Evolutionary conservation across 805 yeast genomes (phyloP).

Genomic region (Starmerella powellii): DNA sequence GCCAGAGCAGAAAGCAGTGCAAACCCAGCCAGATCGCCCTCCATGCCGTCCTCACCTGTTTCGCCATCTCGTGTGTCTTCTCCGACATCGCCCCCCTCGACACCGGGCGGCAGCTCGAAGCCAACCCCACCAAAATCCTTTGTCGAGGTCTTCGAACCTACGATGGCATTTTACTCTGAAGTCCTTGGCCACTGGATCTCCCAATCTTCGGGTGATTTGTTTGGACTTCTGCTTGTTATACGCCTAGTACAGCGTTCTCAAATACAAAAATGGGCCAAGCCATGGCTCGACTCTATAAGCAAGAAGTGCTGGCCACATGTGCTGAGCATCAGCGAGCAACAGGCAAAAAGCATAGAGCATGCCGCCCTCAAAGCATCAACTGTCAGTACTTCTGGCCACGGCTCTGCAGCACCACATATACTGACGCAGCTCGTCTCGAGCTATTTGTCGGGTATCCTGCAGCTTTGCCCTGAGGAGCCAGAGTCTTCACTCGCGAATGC

Average conservation of each 20-base stretch:
- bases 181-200: slow-evolving; percentile 12
- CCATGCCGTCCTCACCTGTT: no score
- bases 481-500: slow-evolving; percentile 64
- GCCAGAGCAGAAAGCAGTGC: no score
- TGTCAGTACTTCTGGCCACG: neutral
- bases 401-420: slow-evolving; percentile 37
- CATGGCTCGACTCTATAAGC: slow-evolving; percentile 39
- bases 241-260: slow-evolving; percentile 61
- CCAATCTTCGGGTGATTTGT: slow-evolving; percentile 39
- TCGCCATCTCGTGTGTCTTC: no score
- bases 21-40: no score
- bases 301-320: slow-evolving; percentile 78
- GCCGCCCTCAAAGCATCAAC: slow-evolving; percentile 32
- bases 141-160: slow-evolving; percentile 9
- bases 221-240: slow-evolving; percentile 66
- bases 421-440: slow-evolving; percentile 72
- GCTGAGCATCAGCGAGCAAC: slow-evolving; percentile 60
- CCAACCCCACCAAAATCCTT: neutral
- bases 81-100: no score
- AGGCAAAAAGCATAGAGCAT: slow-evolving; percentile 59
- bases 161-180: slow-evolving; percentile 7
- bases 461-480: slow-evolving; percentile 34
- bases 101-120: no score
- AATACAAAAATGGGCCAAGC: slow-evolving; percentile 58
- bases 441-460: slow-evolving; percentile 56